phyloP scores from a whole-genome alignment of 176 grass and related monocot genomes.

The Phoenix dactylifera region DNA sequence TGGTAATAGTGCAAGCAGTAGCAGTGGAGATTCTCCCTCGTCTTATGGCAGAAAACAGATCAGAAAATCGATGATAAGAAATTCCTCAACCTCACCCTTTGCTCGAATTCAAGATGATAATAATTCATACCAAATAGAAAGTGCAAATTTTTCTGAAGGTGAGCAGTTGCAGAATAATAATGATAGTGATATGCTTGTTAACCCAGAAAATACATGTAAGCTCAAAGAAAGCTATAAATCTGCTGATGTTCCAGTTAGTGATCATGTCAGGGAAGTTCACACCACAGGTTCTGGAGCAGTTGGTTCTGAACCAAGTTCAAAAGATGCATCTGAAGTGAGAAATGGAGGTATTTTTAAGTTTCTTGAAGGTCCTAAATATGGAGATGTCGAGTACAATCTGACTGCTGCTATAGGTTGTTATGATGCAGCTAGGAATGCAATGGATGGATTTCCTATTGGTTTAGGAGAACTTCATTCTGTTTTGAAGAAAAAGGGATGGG shows the following conservation, averaged over 20 bases:
- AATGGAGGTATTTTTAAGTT: conserved; percentile 88
- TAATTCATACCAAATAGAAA: conserved; percentile 10
- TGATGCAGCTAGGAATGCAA: conserved; percentile 39
- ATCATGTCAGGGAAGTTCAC: conserved; percentile 10
- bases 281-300: conserved; percentile 6
- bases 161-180: conserved; percentile 19
- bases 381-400: conserved; percentile 75
- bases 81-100: conserved; percentile 21
- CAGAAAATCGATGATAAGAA: conserved; percentile 50
- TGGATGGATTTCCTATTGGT: conserved; percentile 25
- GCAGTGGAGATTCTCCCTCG: conserved; percentile 38
- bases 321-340: conserved; percentile 37
- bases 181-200: conserved; percentile 3
- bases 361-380: conserved; percentile 67
- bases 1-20: conserved; percentile 95
- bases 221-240: conserved; percentile 14
- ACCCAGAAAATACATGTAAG: not conserved
- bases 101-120: conserved; percentile 30
- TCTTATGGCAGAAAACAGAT: conserved; percentile 58
- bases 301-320: conserved; percentile 23
- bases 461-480: conserved; percentile 37
- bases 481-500: conserved; percentile 94
- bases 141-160: conserved; percentile 25
- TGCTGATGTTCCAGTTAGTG: conserved; percentile 16
- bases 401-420: conserved; percentile 69